These are phyloP conservation scores for Cynanchum wilfordii DNA, from an alignment of 257 asterid genomes.

Conservation along the genomic window DNA sequence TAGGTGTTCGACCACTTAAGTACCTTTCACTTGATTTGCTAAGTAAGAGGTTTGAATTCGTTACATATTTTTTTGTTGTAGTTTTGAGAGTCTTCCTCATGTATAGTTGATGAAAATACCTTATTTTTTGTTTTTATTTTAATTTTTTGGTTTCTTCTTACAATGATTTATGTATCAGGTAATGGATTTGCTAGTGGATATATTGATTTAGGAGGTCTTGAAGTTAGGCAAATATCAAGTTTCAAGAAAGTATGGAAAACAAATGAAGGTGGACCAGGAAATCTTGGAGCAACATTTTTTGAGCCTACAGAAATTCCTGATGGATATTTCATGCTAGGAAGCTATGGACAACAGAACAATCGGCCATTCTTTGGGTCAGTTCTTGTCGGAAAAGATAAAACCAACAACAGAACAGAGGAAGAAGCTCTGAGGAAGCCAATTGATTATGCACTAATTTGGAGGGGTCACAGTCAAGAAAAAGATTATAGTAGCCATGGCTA, in stretches of 20 bases:
- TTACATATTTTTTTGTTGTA: too few relatives aligned
- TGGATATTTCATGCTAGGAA: slow-evolving; percentile 7
- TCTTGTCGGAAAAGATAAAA: slow-evolving; percentile 2
- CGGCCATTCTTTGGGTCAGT: background rate
- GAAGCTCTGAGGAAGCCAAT: background rate
- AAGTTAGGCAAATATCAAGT: slow-evolving; percentile 1
- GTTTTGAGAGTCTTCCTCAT: too few relatives aligned
- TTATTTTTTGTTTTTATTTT: background rate
- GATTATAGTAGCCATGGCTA: background rate
- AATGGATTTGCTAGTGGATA: slow-evolving; percentile 1
- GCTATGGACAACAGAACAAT: slow-evolving; percentile 4
- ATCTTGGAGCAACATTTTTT: slow-evolving; percentile 9
- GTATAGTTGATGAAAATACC: too few relatives aligned
- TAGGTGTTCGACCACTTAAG: too few relatives aligned
- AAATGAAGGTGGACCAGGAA: slow-evolving; percentile 3
- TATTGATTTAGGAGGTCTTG: slow-evolving; percentile 7
- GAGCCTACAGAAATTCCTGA: slow-evolving; percentile 9
- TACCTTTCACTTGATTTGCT: too few relatives aligned
- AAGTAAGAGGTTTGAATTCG: too few relatives aligned
- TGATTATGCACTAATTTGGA: slow-evolving; percentile 4
- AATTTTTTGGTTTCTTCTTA: background rate
- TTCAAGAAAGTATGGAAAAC: slow-evolving; percentile 4
- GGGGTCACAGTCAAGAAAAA: background rate
- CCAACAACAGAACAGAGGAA: background rate
- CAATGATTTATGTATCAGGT: background rate